Evolutionary conservation across 257 asterid genomes (phyloP).

Genomic region (Przewalskia tangutica): DNA sequence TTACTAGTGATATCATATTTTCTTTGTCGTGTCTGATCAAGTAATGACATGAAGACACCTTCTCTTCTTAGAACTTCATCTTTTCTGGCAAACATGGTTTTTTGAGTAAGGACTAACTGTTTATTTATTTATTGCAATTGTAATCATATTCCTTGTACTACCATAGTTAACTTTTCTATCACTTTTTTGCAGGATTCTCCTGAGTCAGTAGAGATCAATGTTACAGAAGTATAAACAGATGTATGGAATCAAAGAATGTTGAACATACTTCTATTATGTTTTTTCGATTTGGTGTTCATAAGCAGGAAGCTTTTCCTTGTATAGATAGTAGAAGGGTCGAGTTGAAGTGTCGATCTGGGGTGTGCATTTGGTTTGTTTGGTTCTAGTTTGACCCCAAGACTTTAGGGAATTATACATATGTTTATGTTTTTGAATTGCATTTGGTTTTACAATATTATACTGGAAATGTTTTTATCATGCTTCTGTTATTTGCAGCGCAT

Average conservation of each 20-base stretch:
- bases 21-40: neutral
- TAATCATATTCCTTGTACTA: neutral
- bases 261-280: neutral
- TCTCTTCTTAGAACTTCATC: neutral
- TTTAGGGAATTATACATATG: neutral
- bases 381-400: neutral
- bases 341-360: conserved; percentile 23
- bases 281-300: conserved; percentile 20
- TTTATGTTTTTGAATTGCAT: neutral
- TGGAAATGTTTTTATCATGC: neutral
- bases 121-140: neutral
- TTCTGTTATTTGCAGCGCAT: neutral
- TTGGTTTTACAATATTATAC: neutral
- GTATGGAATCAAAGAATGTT: neutral
- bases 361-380: neutral
- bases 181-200: conserved; percentile 28
- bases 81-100: neutral
- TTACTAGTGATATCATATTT: neutral
- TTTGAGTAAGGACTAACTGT: neutral
- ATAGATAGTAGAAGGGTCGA: conserved; percentile 24
- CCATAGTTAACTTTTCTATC: neutral
- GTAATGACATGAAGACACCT: neutral
- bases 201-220: conserved; percentile 25
- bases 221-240: conserved; percentile 25
- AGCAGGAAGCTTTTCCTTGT: conserved; percentile 26